phyloP scores from a whole-genome alignment of 164 flowering plant species.

The Magnolia officinalis region DNA sequence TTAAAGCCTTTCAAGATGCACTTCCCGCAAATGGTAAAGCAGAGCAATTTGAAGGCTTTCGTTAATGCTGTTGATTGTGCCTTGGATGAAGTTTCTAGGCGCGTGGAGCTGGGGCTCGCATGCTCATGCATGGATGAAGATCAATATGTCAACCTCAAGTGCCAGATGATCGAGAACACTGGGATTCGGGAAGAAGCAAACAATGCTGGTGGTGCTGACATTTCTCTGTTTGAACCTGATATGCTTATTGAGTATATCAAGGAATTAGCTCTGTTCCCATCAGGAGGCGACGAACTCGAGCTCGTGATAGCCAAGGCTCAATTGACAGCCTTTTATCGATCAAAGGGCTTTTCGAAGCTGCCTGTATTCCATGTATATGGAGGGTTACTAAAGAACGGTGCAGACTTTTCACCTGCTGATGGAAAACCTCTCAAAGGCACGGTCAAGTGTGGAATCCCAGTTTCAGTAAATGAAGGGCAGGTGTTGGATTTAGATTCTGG shows the following conservation, averaged over 20 bases:
- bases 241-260: conserved; percentile 43
- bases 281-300: conserved; percentile 43
- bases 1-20: conserved; percentile 55
- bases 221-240: conserved; percentile 50
- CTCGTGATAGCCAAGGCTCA: conserved; percentile 44
- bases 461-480: conserved; percentile 14
- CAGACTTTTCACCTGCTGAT: conserved; percentile 5
- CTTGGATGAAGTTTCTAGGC: conserved; percentile 65
- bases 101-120: conserved; percentile 65
- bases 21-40: conserved; percentile 60
- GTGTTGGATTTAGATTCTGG: neutral
- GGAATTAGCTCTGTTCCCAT: conserved; percentile 39
- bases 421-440: conserved; percentile 1
- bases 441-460: conserved; percentile 13
- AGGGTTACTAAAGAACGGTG: conserved; percentile 34
- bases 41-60: conserved; percentile 44
- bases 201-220: conserved; percentile 41
- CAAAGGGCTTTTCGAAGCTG: conserved; percentile 50
- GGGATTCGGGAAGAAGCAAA: conserved; percentile 55
- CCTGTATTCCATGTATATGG: conserved; percentile 38
- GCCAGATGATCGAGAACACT: conserved; percentile 49
- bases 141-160: conserved; percentile 28
- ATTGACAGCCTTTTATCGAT: conserved; percentile 49
- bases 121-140: conserved; percentile 57
- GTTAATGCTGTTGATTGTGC: conserved; percentile 64